These are phyloP conservation scores for Arxiozyma heterogenica DNA, from an alignment of 1,139 yeast species.

Conservation along the genomic window DNA sequence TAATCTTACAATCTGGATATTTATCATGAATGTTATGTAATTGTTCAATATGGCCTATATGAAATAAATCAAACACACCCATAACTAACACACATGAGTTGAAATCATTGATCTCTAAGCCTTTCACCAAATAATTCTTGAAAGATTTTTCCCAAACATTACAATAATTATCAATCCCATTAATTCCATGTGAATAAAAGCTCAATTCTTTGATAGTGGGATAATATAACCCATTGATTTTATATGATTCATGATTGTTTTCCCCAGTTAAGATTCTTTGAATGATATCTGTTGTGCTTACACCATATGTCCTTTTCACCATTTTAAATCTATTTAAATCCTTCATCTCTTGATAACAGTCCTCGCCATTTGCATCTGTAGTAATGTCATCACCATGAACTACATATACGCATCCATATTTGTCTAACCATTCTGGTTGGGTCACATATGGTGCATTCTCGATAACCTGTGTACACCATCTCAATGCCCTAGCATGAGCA, in stretches of 20 bases:
- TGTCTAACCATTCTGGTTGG: constrained; percentile 69
- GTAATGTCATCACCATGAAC: constrained; percentile 98
- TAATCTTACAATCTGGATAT: constrained; percentile 34
- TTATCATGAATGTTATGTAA: constrained; percentile 29
- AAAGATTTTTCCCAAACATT: constrained; percentile 41
- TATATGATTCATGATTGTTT: constrained; percentile 4
- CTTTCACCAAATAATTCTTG: constrained; percentile 25
- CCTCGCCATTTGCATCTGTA: constrained; percentile 90
- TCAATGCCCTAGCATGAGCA: constrained; percentile 78
- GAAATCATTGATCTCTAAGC: constrained; percentile 18
- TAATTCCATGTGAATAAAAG: constrained; percentile 55
- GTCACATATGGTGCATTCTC: constrained; percentile 93
- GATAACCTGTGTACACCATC: constrained; percentile 74
- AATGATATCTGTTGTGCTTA: constrained; percentile 89
- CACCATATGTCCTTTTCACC: constrained; percentile 88
- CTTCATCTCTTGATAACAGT: constrained; percentile 78
- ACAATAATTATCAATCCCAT: constrained; percentile 55
- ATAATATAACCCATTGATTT: constrained; percentile 4
- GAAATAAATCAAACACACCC: constrained; percentile 87
- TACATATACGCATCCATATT: constrained; percentile 69
- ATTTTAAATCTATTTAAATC: constrained; percentile 79
- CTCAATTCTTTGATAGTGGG: constrained; percentile 34
- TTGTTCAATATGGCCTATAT: constrained; percentile 82
- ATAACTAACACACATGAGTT: constrained; percentile 36
- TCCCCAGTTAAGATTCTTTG: constrained; percentile 68